phyloP scores from a whole-genome alignment of 2,329 filamentous ascomycete genomes.

The Arthroderma sp. region DNA sequence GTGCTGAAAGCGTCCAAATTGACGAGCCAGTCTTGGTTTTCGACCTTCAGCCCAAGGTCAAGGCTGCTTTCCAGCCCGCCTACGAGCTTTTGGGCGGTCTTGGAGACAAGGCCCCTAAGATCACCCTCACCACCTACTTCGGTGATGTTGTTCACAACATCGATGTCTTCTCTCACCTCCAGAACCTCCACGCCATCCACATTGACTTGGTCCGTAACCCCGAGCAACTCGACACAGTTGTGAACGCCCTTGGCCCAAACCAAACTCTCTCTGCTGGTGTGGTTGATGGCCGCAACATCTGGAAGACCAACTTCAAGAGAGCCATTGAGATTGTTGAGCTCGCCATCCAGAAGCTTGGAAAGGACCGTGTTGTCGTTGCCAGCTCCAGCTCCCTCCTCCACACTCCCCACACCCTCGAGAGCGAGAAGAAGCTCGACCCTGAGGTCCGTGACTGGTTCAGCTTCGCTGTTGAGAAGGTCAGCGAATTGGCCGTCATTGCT shows the following conservation, averaged over 20 bases:
- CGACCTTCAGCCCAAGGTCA: slow-evolving; percentile 77
- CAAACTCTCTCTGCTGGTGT: slow-evolving; percentile 91
- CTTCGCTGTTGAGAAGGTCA: slow-evolving; percentile 88
- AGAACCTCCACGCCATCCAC: slow-evolving; percentile 72
- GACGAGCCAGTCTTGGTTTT: slow-evolving; percentile 96
- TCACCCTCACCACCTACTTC: slow-evolving; percentile 94
- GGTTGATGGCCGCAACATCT: slow-evolving; percentile 98
- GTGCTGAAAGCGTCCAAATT: slow-evolving; percentile 93
- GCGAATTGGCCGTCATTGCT: slow-evolving; percentile 81
- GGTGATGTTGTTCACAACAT: slow-evolving; percentile 99
- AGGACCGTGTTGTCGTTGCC: slow-evolving; percentile 92
- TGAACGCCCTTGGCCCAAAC: slow-evolving; percentile 69
- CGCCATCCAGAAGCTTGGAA: slow-evolving; percentile 88
- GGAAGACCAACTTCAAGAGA: slow-evolving; percentile 98
- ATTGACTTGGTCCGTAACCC: slow-evolving; percentile 95
- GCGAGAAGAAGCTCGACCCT: slow-evolving; percentile 93
- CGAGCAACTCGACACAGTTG: slow-evolving; percentile 83
- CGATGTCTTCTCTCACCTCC: slow-evolving; percentile 63
- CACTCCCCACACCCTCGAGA: slow-evolving; percentile 93
- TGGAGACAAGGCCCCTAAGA: slow-evolving; percentile 68
- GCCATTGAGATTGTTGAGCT: slow-evolving; percentile 84
- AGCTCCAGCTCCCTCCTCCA: slow-evolving; percentile 97
- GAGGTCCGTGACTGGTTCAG: slow-evolving; percentile 98
- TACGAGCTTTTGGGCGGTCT: slow-evolving; percentile 71
- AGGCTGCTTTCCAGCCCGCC: slow-evolving; percentile 93